Conservation (phyloP, 306 rosid species). For the Parietaria judaica region DNA sequence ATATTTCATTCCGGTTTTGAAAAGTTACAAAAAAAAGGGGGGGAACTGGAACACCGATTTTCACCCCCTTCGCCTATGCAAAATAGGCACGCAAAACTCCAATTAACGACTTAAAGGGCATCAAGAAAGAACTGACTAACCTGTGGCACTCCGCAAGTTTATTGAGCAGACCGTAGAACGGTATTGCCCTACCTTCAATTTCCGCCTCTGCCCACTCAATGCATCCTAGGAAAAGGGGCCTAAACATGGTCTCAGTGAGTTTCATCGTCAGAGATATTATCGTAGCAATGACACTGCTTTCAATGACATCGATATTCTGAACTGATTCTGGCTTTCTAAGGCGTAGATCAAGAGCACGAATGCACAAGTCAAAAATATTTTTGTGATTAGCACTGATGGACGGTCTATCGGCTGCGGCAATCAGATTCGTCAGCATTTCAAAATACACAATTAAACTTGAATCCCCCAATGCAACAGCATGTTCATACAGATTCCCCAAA, state of each 20-base stretch:
- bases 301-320: conserved; percentile 51
- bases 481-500: conserved; percentile 50
- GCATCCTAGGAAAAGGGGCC: conserved; percentile 71
- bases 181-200: conserved; percentile 64
- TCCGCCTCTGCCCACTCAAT: conserved; percentile 87
- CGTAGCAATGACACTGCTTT: conserved; percentile 49
- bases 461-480: conserved; percentile 66
- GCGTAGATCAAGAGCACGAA: conserved; percentile 82
- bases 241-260: conserved; percentile 89
- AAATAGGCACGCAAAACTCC: too few species aligned
- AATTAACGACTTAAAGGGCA: neutral
- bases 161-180: conserved; percentile 75
- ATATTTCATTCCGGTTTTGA: too few species aligned
- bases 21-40: too few species aligned
- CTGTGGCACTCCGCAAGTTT: conserved; percentile 76
- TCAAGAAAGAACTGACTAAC: conserved; percentile 34
- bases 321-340: conserved; percentile 51
- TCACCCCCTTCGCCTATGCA: too few species aligned
- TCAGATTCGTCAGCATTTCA: conserved; percentile 58
- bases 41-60: too few species aligned
- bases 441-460: conserved; percentile 55
- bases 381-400: conserved; percentile 57
- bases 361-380: conserved; percentile 66
- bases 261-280: conserved; percentile 57
- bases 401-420: conserved; percentile 58